Evolutionary conservation across 495 filamentous ascomycete genomes (phyloP), one percentile per base, ranked within the genome.

Genomic region (Lophiotrema nucula): DNA sequence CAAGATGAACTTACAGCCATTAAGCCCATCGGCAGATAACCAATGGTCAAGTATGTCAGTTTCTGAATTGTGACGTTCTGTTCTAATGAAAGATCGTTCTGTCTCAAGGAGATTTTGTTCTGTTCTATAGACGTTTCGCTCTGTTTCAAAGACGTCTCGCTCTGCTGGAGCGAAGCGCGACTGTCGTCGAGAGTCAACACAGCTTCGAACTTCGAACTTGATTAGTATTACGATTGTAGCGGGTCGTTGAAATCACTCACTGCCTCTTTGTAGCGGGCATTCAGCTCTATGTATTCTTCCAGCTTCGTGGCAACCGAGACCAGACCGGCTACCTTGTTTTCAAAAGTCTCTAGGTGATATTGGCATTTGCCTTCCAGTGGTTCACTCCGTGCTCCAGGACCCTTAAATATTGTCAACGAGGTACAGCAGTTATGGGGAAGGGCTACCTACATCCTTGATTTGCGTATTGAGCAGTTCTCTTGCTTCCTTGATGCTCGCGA

Each of bases 1-100:
- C 15, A 3, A 16, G 24, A 4, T 6, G 43, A 3, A 55, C 52
- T 10, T 22, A 55, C 52, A 23, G 52, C 52, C 24, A 44, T 55
- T 2, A 55, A 26, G 8, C 39, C 52, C 25, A 46, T 35, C 3
- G 52, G 52, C 1, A 55, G 52, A 24, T 55, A 55, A 11, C 31
- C 16, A 23, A 55, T 55, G 24, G 52, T 55, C n/a, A 44, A n/a
- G 16, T 46, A 55, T 3, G 52, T 55, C 22, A 55, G 27, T n/a
- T 41, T 4, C 52, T 55, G 19, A 28, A 55, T 47, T 12, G 39
- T 38, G 26, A 22, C 19, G 24, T 55, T 55, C 19, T 55, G 52
- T 16, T 1, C 23, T 15, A 35, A n/a, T n/a, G n/a, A n/a, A n/a
- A n/a, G n/a, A n/a, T n/a, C n/a, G n/a, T n/a, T n/a, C n/a, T n/a